Evolutionary conservation across 1,139 yeast species (phyloP), one percentile per base, ranked within the genome.

Genomic region (Candida sanyaensis): DNA sequence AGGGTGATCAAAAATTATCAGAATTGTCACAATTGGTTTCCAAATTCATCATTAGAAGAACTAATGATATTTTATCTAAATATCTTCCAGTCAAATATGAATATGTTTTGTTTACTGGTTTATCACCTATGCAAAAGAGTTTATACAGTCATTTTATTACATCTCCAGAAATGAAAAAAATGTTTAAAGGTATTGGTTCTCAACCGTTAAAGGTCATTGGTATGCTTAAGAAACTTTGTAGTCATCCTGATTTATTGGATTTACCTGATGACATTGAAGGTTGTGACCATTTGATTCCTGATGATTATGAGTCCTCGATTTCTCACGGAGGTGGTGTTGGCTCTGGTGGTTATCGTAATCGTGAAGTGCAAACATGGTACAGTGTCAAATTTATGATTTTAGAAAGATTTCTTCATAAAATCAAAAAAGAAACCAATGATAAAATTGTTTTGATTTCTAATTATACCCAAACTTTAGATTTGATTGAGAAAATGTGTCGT

Each of bases 41-140:
- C 40, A 87, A 85, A 57, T 91, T 92, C 63, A 93, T 95, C 63
- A 95, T 93, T 52, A 80, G 99, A 62, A 83, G 99, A 62, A 92
- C 99, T 0, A 93, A 93, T 68, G 99, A 95, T 66, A 89, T 93
- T 57, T 74, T 93, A 50, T 87, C 97, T 39, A 93, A 93, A 66
- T 93, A 93, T 61, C 74, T 93, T 49, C 99, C 99, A 0, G 89
- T 95, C 55, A 93, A 93, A 65, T 92, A 91, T 64, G 99, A 93
- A 64, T 96, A 93, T 65, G 99, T 93, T 38, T 86, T 93, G 12
- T 93, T 93, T 64, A 92, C 96, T 49, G 86, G 86, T 29, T 71
- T 93, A 49, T 80, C 95, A 1, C 91, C 91, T 1, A 77, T 92
- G 70, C 99, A 93, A 65, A 72, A 74, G 47, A 66, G 75, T 2